Conservation (phyloP, 805 yeast species). For the Kodamaea lidongshanica region DNA sequence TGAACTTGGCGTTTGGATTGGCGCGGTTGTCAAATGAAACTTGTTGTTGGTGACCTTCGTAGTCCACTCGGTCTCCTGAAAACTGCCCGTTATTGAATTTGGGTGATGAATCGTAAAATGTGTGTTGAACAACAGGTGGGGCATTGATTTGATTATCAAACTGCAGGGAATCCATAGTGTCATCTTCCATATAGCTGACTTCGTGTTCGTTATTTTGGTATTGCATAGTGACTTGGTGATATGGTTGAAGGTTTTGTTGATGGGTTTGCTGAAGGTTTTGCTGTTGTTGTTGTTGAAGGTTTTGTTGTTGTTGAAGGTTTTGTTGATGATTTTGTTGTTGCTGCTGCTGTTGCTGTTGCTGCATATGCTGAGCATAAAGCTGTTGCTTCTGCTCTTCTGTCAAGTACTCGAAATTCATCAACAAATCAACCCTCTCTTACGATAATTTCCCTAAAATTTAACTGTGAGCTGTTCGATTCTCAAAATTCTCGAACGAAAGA, state of each 20-base stretch:
- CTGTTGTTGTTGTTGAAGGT: conserved; percentile 8
- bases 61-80: conserved; percentile 10
- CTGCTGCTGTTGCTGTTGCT: conserved; percentile 14
- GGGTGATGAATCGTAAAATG: conserved; percentile 10
- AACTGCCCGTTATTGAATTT: conserved; percentile 10
- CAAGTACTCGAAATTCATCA: conserved; percentile 25
- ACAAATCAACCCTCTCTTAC: too few relatives aligned
- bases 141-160: too few relatives aligned
- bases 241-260: conserved; percentile 11
- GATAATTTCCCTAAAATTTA: too few relatives aligned
- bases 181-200: conserved; percentile 39
- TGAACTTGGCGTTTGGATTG: conserved; percentile 19
- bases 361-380: conserved; percentile 22
- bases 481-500: too few relatives aligned
- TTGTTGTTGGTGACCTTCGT: conserved; percentile 9
- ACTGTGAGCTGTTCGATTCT: too few relatives aligned
- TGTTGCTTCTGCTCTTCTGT: conserved; percentile 28
- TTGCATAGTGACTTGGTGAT: conserved; percentile 9
- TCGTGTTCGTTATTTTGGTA: conserved; percentile 13
- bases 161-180: conserved; percentile 19
- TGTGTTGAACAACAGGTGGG: conserved; percentile 6
- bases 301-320: conserved; percentile 3
- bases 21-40: conserved; percentile 1
- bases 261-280: conserved; percentile 9
- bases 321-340: conserved; percentile 12